Evolutionary conservation across 345 rosid genomes (phyloP).

Genomic region (Odontarrhena argentea): DNA sequence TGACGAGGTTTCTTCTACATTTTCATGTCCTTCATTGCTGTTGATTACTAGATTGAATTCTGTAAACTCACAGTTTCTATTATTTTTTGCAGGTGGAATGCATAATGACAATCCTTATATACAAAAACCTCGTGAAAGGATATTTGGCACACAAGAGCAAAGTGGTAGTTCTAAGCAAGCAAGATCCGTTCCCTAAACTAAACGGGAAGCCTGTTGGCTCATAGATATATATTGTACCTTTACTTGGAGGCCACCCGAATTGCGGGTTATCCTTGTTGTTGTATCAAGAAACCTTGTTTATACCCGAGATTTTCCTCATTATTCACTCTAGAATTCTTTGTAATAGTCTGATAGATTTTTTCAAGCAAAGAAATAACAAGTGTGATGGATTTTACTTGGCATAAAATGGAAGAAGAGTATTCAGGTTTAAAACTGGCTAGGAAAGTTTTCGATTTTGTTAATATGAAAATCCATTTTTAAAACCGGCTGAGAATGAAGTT

Average conservation of each 20-base stretch:
- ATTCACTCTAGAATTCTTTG: not conserved
- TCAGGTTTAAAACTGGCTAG: not conserved
- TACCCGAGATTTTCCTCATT: not conserved
- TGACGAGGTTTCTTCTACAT: constrained; percentile 64
- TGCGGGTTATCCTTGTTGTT: constrained; percentile 18
- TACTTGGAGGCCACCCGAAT: not conserved
- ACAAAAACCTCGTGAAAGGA: constrained; percentile 88
- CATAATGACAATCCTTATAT: constrained; percentile 76
- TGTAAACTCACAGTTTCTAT: constrained; percentile 19
- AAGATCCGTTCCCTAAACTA: constrained; percentile 87
- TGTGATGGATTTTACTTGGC: too few relatives aligned
- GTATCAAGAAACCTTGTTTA: constrained; percentile 27
- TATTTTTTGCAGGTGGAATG: constrained; percentile 74
- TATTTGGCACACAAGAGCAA: constrained; percentile 95
- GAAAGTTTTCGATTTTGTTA: too few relatives aligned
- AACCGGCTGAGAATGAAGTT: too few relatives aligned
- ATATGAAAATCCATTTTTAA: too few relatives aligned
- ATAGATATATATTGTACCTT: constrained; percentile 32
- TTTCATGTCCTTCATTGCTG: constrained; percentile 1
- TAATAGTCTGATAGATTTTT: not conserved
- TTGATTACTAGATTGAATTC: not conserved
- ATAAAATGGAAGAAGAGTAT: not conserved
- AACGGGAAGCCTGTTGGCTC: constrained; percentile 78
- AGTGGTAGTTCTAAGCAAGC: constrained; percentile 95
- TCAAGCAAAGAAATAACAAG: too few relatives aligned